Base-by-base conservation (phyloP, 768 basidiomycete genomes). In the Saitozyma podzolica region DNA sequence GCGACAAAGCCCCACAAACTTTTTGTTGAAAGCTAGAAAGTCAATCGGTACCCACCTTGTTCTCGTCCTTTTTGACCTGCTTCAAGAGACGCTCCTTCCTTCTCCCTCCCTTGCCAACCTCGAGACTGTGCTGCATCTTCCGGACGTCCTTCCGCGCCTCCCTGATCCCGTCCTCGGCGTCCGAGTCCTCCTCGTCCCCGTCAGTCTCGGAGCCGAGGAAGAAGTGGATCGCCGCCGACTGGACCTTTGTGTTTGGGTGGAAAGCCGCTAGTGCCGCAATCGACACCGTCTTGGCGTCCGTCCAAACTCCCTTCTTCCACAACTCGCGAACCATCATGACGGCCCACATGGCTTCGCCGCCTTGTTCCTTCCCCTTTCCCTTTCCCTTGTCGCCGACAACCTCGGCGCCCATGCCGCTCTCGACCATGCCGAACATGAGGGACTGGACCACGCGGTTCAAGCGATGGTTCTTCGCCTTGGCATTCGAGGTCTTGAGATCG, bases 341-440 rank as follows among this genome's bases (percentile, higher is more conserved):
- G 5, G 96, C 95, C 94, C 95, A 98, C 87, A 96, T 90, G 3
- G 94, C 93, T 70, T 97, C 96, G 40, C 92, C 90, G 1, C 87
- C 86, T 43, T 76, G 80, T 54, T 75, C 73, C 55, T 79, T 78
- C 16, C 58, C 59, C 17, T 68, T 69, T 8, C 71, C 70, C 50
- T 72, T 73, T 5, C 88, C 92, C 78, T 92, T 93, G 82, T 93
- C 87, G 10, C 91, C 90, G 14, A 87, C 76, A 14, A 92, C 86
- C 69, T 91, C 87, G 0, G 83, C 88, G 47, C 87, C 86, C 88
- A 92, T 90, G 11, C 92, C 93, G 45, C 89, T 86, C 78, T 96
- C 94, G 8, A 97, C 87, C 94, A 98, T 98, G 50, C 86, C 85
- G 77, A 98, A 98, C 40, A 98, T 83, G 85, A 98, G 90, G 11